phyloP scores from a whole-genome alignment of 352 stramenopile species.

The Pythium sp. region DNA sequence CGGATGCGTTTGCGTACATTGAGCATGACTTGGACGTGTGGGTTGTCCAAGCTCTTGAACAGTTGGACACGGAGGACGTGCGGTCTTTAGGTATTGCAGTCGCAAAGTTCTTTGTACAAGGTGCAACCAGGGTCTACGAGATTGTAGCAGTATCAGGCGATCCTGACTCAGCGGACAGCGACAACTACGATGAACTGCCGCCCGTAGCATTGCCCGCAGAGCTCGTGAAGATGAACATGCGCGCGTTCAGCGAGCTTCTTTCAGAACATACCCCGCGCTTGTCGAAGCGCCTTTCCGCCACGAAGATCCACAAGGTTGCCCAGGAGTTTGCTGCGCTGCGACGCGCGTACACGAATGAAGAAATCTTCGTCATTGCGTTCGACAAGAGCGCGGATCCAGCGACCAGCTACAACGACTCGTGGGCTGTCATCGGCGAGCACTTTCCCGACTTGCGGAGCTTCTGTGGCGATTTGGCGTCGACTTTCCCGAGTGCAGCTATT shows the following conservation, averaged over 20 bases:
- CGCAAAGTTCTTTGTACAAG: not conserved
- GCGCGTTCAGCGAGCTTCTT: not conserved
- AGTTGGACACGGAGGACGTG: not conserved
- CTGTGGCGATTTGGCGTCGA: conserved; percentile 2
- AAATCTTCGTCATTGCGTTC: not conserved
- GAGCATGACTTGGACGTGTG: not conserved
- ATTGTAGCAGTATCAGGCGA: not conserved
- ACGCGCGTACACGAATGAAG: not conserved
- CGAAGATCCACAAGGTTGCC: conserved; percentile 1
- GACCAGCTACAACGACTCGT: not conserved
- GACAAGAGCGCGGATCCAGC: not conserved
- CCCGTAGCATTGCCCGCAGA: not conserved
- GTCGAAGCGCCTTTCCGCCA: not conserved
- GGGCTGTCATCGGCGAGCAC: not conserved
- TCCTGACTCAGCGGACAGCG: not conserved
- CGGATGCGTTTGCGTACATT: not conserved
- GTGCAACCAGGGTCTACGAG: not conserved
- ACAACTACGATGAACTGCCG: not conserved
- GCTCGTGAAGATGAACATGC: conserved; percentile 1
- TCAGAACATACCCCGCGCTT: not conserved
- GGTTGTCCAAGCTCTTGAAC: not conserved
- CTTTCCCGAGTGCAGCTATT: not conserved
- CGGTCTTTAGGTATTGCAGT: not conserved
- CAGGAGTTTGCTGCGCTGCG: not conserved
- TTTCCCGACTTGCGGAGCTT: conserved; percentile 1